A percentile compares a stretch with the other conserved stretches of the same genome.
Evolutionary conservation across 2,329 filamentous ascomycete species (phyloP).

Genomic region (Colletotrichum somersetense): DNA sequence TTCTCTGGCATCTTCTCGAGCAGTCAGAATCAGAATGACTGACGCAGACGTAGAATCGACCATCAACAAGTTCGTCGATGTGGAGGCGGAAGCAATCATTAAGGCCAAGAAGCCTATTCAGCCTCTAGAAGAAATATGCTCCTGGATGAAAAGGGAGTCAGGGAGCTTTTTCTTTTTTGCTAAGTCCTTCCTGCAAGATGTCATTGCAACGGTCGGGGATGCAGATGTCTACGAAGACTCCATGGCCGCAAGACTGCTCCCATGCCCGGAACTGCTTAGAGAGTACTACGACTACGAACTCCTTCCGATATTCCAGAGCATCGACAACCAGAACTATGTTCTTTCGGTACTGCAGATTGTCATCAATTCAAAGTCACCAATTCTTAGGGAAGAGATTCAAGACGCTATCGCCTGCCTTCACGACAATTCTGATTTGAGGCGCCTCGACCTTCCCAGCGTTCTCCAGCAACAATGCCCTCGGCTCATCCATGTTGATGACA

Average conservation of each 20-base stretch:
- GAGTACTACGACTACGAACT: conserved; percentile 41
- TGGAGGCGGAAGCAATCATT: conserved; percentile 28
- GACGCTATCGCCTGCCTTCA: conserved; percentile 33
- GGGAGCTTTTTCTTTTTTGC: conserved; percentile 42
- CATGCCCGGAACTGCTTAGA: conserved; percentile 36
- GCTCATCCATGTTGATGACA: conserved; percentile 31
- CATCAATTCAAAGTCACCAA: background rate
- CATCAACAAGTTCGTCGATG: conserved; percentile 36
- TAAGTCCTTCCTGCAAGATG: conserved; percentile 38
- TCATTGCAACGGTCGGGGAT: background rate
- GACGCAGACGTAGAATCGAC: conserved; percentile 36
- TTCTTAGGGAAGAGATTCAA: background rate
- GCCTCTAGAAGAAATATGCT: background rate
- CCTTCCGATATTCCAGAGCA: conserved; percentile 43
- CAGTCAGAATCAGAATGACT: conserved; percentile 20
- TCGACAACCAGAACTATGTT: conserved; percentile 29
- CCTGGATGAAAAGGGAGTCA: conserved; percentile 36
- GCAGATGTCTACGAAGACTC: conserved; percentile 17
- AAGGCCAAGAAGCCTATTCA: background rate
- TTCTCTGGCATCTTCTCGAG: background rate
- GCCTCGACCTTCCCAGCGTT: conserved; percentile 23
- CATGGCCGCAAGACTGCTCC: conserved; percentile 3
- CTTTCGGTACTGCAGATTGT: conserved; percentile 20
- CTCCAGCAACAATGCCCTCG: conserved; percentile 34
- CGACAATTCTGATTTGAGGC: conserved; percentile 4